Evolutionary conservation across 73 alveolate genomes (phyloP), one percentile per base, ranked within the genome.

Genomic region (Paramecium octaurelia): DNA sequence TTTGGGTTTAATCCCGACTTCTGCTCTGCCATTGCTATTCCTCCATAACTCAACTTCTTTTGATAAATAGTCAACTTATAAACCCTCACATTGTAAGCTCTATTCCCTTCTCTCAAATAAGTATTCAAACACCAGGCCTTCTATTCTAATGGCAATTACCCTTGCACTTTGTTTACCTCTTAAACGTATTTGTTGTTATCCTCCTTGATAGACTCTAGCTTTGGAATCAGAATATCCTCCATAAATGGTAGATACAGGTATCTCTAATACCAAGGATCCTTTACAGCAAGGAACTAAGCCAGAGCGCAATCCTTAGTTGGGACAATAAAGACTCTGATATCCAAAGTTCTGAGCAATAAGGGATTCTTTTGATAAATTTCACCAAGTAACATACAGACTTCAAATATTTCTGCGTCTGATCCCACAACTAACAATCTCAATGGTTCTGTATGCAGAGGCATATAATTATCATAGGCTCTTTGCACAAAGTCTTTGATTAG

Each of bases 231-330:
- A 16, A 89, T 70, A 70, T 89, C 94, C 31, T 89, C 94, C 35
- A 77, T 50, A 70, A 89, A 89, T 0, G 94, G 94, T 29, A 89
- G 43, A 89, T 89, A 89, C 6, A 89, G 84, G 64, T 89, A 89
- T 44, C 94, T 77, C 34, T 89, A 60, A 89, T 89, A 89, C 94
- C 94, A 89, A 11, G 77, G 92, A 46, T 89, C 94, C 27, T 89
- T 89, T n/a, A 77, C 31, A 24, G 94, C 94, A 2, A 89, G 8
- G 23, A 70, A 89, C 11, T 89, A 60, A n/a, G 92, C 83, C 14
- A 89, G 46, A 14, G 94, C 88, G 73, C 76, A 70, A 48, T 89
- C 84, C 29, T 71, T 71, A 1, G 90, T 89, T 11, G 94, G 94
- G 8, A 68, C 75, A n/a, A 89, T 20, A 38, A 42, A 89, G 27